Evolutionary conservation across 495 filamentous ascomycete genomes (phyloP), one percentile per base, ranked within the genome.

Genomic region (Neurospora sp.): DNA sequence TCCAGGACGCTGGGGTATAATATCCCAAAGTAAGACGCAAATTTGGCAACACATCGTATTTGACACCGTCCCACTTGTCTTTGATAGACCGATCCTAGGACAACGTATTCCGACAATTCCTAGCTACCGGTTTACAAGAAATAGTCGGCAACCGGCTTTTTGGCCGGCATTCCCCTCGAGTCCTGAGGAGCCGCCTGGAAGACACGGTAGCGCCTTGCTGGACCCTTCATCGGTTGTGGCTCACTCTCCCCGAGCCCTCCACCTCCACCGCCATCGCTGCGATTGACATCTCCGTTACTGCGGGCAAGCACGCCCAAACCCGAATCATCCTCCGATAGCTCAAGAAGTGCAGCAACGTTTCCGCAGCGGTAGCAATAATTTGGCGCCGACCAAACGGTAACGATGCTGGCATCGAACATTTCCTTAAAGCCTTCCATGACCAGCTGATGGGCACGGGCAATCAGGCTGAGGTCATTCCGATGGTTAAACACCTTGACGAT

Each of bases 371-470:
- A 99, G 83, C 96, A 99, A 81, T 99, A 99, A 80, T 99, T 99
- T 2, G 96, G 96, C 68, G 96, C 96, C 9, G 90, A 93, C 96
- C 96, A 98, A 68, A 99, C 95, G 0, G 96, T 99, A 5, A 99
- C 96, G 72, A 99, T 97, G 31, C 88, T 92, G 18, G 87, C 89
- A 75, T 98, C 95, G 76, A 98, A 98, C 95, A 98, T 98, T 84
- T 98, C 96, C 81, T 98, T 98, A 82, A 97, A 98, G 9, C 96
- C 96, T 81, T 99, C 96, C 96, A 98, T 99, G 41, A 99, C 96
- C 35, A 99, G 89, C 82, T 99, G 96, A 79, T 99, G 96, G 20
- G 96, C 96, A 71, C 96, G 89, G 69, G 96, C 96, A 69, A 99
- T 94, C 48, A 99, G 85, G 4, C 90, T 92, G 9, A 99, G 86